Conservation (phyloP, 2,329 filamentous ascomycete genomes). For the Phyllosticta ampelicida region DNA sequence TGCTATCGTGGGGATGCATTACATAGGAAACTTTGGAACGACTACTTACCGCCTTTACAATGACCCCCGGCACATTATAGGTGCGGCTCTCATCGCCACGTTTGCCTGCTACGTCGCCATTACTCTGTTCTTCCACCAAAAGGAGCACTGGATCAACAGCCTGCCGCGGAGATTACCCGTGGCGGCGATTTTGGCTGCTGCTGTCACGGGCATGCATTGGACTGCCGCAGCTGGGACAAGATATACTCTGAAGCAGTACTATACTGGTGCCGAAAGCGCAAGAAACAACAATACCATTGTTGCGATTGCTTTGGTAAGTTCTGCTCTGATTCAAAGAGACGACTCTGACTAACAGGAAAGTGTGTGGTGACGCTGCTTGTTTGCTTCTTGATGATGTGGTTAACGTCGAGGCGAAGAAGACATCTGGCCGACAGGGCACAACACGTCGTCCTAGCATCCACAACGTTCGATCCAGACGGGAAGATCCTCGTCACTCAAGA, state of each 20-base stretch:
- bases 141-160: constrained; percentile 63
- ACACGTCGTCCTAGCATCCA: constrained; percentile 46
- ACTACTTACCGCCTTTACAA: constrained; percentile 64
- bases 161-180: constrained; percentile 65
- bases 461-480: constrained; percentile 56
- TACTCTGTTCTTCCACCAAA: constrained; percentile 65
- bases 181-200: constrained; percentile 57
- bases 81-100: constrained; percentile 61
- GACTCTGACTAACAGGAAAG: constrained; percentile 14
- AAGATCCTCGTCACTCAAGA: constrained; percentile 59
- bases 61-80: constrained; percentile 48
- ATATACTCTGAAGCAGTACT: constrained; percentile 48
- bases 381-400: constrained; percentile 24
- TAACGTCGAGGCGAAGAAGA: constrained; percentile 26
- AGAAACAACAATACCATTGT: constrained; percentile 60
- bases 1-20: constrained; percentile 78
- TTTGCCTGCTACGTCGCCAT: constrained; percentile 60
- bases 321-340: too few relatives aligned
- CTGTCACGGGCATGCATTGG: constrained; percentile 84
- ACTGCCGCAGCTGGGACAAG: constrained; percentile 60
- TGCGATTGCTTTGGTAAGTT: constrained; percentile 56
- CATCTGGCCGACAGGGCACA: constrained; percentile 37
- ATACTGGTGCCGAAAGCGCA: constrained; percentile 27
- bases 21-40: constrained; percentile 74
- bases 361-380: constrained; percentile 28